A percentile compares a stretch with the other conserved stretches of the same genome.
phyloP scores from a whole-genome alignment of 371 early-diverging fungal genomes.

The Actinomortierella wolfii region DNA sequence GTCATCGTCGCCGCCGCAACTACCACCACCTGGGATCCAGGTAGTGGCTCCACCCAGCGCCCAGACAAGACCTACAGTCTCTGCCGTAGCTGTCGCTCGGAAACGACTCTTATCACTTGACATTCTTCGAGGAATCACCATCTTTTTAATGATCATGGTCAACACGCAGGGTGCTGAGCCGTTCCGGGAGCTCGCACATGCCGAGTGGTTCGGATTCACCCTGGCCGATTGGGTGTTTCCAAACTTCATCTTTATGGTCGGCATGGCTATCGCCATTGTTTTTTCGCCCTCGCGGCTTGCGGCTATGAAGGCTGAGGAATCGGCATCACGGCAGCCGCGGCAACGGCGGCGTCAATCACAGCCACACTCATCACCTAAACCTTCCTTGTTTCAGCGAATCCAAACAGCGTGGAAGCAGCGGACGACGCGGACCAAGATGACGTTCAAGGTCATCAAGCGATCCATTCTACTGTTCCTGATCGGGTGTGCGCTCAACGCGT shows the following conservation, averaged over 20 bases:
- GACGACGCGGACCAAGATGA: slow-evolving; percentile 5
- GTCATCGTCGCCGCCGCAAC: no score
- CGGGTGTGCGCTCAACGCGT: slow-evolving; percentile 36
- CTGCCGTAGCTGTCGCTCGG: not conserved
- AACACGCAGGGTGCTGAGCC: slow-evolving; percentile 50
- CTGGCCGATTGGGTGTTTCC: slow-evolving; percentile 57
- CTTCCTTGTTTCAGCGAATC: not conserved
- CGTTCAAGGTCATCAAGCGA: slow-evolving; percentile 26
- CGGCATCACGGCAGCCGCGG: no score
- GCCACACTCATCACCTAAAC: not conserved
- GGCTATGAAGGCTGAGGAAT: not conserved
- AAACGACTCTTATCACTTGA: slow-evolving; percentile 50
- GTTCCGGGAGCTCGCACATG: slow-evolving; percentile 38
- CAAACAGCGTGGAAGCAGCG: not conserved
- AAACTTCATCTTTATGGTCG: slow-evolving; percentile 53
- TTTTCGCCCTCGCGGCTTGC: slow-evolving; percentile 14
- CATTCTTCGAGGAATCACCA: slow-evolving; percentile 48
- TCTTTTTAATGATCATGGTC: slow-evolving; percentile 53
- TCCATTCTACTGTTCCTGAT: slow-evolving; percentile 37
- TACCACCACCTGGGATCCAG: no score
- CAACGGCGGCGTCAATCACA: no score
- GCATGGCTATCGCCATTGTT: slow-evolving; percentile 48
- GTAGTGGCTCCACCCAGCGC: no score
- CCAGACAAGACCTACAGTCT: no score
- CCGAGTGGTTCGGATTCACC: slow-evolving; percentile 52